Evolutionary conservation across 2,329 filamentous ascomycete genomes (phyloP), one percentile per base, ranked within the genome.

Genomic region (Aureobasidium sp.): DNA sequence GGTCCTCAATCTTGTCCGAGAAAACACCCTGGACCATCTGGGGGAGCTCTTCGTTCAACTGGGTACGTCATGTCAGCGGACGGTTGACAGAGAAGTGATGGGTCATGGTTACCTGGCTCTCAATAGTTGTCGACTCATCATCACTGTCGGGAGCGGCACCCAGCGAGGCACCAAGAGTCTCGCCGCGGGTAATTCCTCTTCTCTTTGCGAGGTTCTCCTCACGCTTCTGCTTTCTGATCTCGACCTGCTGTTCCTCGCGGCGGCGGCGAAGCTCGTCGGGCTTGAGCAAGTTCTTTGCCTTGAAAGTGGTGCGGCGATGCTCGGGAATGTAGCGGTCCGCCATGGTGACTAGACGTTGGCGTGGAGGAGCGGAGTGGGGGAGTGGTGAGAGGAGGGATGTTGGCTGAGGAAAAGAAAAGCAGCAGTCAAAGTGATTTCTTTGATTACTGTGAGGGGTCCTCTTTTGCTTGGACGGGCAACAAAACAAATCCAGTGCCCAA

Each of bases 251-350:
- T 80, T 99, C 94, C 78, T 99, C 94, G 75, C 94, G 94, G 75
- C 94, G 94, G 73, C 94, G 92, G 76, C 94, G 91, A 68, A 99
- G 88, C 82, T 99, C 94, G 77, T 99, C 94, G 71, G 93, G 93
- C 86, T 97, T 97, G 84, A 99, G 97, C 73, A 91, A 91, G 79
- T 90, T 93, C 85, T 97, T 97, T 62, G 94, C 94, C 88, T 99
- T 99, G 87, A 96, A 99, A 82, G 96, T 92, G 68, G 91, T 97
- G 75, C 94, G 92, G 78, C 94, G 91, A 83, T 99, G 94, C 82
- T 99, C 94, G 77, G 94, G 94, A 74, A 99, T 99, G 82, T 97
- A 99, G 74, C 94, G 90, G 78, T 99, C 94, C 78, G 94, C 89
- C 94, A 99, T 99, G 80, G 71, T 87, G 63, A 48, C 12, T 41